Conservation (phyloP, 2,329 filamentous ascomycete genomes). For the Emergomyces orientalis region DNA sequence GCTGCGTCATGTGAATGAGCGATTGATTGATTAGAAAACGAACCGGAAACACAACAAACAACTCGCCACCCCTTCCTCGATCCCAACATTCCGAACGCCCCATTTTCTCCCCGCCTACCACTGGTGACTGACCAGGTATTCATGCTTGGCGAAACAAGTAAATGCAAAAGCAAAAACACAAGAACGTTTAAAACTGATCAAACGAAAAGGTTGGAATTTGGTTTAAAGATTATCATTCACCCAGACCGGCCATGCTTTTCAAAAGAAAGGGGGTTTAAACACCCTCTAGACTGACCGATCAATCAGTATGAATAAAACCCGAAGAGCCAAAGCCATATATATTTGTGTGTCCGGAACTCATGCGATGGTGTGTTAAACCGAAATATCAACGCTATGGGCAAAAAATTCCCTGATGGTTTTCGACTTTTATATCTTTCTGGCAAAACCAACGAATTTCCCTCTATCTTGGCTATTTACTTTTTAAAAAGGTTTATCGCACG, state of each 20-base stretch:
- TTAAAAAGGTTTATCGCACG: not conserved
- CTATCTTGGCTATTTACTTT: not conserved
- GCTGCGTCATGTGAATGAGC: slow-evolving; percentile 25
- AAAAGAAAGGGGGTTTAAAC: not conserved
- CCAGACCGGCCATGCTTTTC: not conserved
- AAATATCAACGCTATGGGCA: not conserved
- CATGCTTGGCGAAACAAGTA: not conserved
- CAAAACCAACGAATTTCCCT: not conserved
- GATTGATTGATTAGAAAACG: not conserved
- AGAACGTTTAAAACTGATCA: not conserved
- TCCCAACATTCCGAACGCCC: not conserved
- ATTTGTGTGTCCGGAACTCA: not conserved
- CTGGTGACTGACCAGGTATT: not conserved
- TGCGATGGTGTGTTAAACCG: not conserved
- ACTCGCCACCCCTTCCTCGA: not conserved
- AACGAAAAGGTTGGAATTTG: not conserved
- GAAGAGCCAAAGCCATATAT: not conserved
- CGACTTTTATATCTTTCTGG: not conserved
- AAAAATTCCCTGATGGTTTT: not conserved
- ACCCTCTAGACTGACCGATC: not conserved
- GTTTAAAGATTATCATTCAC: not conserved
- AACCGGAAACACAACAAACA: not conserved
- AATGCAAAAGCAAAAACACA: not conserved
- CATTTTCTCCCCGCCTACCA: not conserved
- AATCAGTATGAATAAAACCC: not conserved